Base-by-base conservation (phyloP, 306 rosid species). In the Quercus cerris region DNA sequence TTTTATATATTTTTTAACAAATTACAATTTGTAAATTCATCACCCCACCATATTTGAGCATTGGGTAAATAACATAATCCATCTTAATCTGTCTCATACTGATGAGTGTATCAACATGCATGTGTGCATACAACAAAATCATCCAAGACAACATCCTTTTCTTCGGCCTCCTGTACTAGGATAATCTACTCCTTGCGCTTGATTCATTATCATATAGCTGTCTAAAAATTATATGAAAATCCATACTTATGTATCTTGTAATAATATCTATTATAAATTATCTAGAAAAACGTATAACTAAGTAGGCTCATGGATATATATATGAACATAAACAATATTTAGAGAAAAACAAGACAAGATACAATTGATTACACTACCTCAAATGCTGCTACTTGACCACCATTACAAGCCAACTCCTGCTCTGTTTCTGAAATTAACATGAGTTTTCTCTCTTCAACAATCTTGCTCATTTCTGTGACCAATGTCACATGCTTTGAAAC, bases 341-440 rank as follows among this genome's bases (percentile, higher is more conserved):
- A 52, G 46, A 38, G 81, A 71, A 41, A 56, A 55, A 44, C 54
- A 56, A n/a, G 69, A 78, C 80, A 63, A n/a, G 9, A 66, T 27
- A 31, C 3, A 75, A 18, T 18, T 33, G 33, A 82, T 78, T 62
- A 70, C 35, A 51, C 31, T 86, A 93, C 99, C 99, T 95, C 99
- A 87, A 95, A 95, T 85, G 97, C 97, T 83, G 98, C 97, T 79
- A 86, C 92, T 80, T 95, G 97, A 78, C 98, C 97, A 75, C 97
- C 99, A 82, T 87, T 93, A 89, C 99, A 95, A 85, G 99, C 97
- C 92, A 91, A 89, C 77, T 93, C 97, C 80, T 95, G 98, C 84
- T 93, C 99, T 79, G 89, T 90, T 90, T 95, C 91, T 58, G 99
- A 95, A 81, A 93, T 93, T 79, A 72, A 54, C 99, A 90, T 93